Conservation (phyloP, 2,329 filamentous ascomycete genomes). For the Microsporum audouinii region DNA sequence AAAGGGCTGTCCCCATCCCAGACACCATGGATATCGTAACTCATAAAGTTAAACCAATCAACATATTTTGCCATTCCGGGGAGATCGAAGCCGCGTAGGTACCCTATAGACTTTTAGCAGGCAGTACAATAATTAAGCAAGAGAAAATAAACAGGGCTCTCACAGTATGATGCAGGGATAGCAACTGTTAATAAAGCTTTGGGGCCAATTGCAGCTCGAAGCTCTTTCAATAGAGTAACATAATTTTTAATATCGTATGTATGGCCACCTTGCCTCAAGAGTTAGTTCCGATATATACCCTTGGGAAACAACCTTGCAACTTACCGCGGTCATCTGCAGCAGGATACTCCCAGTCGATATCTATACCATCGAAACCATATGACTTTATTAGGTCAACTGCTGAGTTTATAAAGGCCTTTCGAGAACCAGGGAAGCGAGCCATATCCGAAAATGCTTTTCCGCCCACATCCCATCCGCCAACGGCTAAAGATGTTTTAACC, state of each 20-base stretch:
- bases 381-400: slow-evolving; percentile 6
- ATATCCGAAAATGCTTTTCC: slow-evolving; percentile 14
- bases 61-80: slow-evolving; percentile 7
- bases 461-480: slow-evolving; percentile 20
- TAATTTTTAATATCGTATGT: too few relatives aligned
- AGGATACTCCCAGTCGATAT: slow-evolving; percentile 17
- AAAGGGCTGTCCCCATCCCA: slow-evolving; percentile 18
- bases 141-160: too few relatives aligned
- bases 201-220: not conserved
- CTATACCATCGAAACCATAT: slow-evolving; percentile 12
- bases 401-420: slow-evolving; percentile 3
- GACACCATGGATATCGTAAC: slow-evolving; percentile 21
- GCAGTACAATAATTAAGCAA: too few relatives aligned
- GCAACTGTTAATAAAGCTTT: slow-evolving; percentile 9
- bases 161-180: slow-evolving; percentile 5
- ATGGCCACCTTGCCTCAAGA: too few relatives aligned
- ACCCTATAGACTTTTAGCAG: slow-evolving; percentile 2
- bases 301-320: too few relatives aligned
- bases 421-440: not conserved
- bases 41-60: slow-evolving; percentile 22
- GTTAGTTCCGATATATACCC: not conserved
- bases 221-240: too few relatives aligned
- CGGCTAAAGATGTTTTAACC: slow-evolving; percentile 20
- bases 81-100: slow-evolving; percentile 21
- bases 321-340: slow-evolving; percentile 21